Evolutionary conservation across 1,139 yeast genomes (phyloP).

Genomic region (Wickerhamomyces sp.): DNA sequence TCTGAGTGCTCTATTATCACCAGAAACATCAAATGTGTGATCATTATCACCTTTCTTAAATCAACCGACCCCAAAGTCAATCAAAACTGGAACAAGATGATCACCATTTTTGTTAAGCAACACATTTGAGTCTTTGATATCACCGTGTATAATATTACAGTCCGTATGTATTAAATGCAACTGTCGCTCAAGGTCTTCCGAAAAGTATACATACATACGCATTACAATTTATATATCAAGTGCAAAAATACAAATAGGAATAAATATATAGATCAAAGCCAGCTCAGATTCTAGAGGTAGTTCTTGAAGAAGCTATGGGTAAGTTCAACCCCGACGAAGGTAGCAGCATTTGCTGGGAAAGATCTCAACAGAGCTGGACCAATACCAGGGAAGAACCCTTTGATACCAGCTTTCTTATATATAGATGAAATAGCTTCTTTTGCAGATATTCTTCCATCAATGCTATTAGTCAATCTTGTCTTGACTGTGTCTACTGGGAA

Average conservation of each 20-base stretch:
- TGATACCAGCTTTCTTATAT: slow-evolving; percentile 70
- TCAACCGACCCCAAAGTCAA: too few relatives aligned
- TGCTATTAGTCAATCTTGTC: slow-evolving; percentile 76
- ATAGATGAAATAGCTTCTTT: slow-evolving; percentile 61
- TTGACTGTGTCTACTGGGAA: slow-evolving; percentile 97
- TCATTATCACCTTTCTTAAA: too few relatives aligned
- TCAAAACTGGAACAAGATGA: too few relatives aligned
- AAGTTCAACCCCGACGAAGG: slow-evolving; percentile 91
- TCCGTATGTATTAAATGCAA: too few relatives aligned
- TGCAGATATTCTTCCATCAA: slow-evolving; percentile 53
- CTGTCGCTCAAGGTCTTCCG: too few relatives aligned
- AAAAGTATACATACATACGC: too few relatives aligned
- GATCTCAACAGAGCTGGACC: slow-evolving; percentile 94
- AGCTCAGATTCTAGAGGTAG: slow-evolving; percentile 10
- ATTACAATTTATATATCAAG: too few relatives aligned
- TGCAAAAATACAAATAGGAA: neutral
- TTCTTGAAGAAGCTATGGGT: slow-evolving; percentile 66
- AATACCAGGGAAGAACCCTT: slow-evolving; percentile 95
- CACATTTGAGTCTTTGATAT: too few relatives aligned
- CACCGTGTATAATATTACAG: too few relatives aligned
- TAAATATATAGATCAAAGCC: neutral
- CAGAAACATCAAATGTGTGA: too few relatives aligned
- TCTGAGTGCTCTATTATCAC: too few relatives aligned
- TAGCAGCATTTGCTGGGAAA: slow-evolving; percentile 98
- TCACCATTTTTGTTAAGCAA: too few relatives aligned